These are phyloP conservation scores for Pyrenopolyporus hunteri DNA, from an alignment of 495 filamentous ascomycete species.

Conservation along the genomic window DNA sequence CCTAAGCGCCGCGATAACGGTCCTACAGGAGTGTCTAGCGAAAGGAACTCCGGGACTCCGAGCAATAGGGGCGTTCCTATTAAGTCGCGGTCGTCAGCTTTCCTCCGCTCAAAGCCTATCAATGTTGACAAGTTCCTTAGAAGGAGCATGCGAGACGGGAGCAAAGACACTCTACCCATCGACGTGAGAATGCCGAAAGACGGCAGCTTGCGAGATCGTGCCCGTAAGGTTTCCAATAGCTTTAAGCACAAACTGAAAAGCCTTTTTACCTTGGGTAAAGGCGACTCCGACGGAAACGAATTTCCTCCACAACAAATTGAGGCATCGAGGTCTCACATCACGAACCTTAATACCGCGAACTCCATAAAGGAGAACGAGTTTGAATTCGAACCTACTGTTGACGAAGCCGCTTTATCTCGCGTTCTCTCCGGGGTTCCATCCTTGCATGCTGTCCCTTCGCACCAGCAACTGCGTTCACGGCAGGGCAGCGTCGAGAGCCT, in stretches of 20 bases:
- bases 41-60: not conserved
- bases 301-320: constrained; percentile 60
- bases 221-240: constrained; percentile 64
- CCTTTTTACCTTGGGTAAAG: constrained; percentile 59
- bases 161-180: constrained; percentile 34
- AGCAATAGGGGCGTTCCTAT: constrained; percentile 12
- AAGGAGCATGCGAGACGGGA: constrained; percentile 40
- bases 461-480: constrained; percentile 49
- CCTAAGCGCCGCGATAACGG: constrained; percentile 28
- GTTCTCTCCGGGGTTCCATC: constrained; percentile 52
- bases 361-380: constrained; percentile 31
- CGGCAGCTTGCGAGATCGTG: constrained; percentile 55
- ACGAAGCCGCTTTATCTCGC: constrained; percentile 47
- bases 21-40: not conserved
- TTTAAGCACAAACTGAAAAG: constrained; percentile 67
- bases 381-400: constrained; percentile 31
- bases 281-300: constrained; percentile 45
- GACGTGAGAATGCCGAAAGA: constrained; percentile 33
- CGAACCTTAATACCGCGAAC: constrained; percentile 37
- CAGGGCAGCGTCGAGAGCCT: constrained; percentile 60
- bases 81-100: constrained; percentile 53
- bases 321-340: constrained; percentile 54
- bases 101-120: constrained; percentile 52
- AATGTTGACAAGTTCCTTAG: constrained; percentile 56
- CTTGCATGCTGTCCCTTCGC: constrained; percentile 46